Evolutionary conservation across 2,329 filamentous ascomycete genomes (phyloP).

Genomic region (Arthrobotrys sinensis): DNA sequence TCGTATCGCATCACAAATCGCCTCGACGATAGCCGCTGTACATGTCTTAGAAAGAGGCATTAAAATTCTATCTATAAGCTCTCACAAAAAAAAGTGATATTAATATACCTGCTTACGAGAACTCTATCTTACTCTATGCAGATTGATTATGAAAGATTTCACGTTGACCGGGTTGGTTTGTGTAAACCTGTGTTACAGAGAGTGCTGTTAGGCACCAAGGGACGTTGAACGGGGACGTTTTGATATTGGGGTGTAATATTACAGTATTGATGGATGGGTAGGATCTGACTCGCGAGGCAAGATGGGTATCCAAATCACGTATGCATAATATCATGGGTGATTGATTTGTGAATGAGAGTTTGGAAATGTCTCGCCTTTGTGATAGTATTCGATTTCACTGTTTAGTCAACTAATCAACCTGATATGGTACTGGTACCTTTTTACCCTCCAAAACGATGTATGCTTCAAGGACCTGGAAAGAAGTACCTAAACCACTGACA

Average conservation of each 20-base stretch:
- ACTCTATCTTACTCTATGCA: slow-evolving; percentile 17
- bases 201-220: slow-evolving; percentile 1
- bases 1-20: slow-evolving; percentile 31
- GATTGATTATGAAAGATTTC: slow-evolving; percentile 15
- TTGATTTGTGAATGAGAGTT: slow-evolving; percentile 24
- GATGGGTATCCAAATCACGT: not conserved
- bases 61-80: slow-evolving; percentile 23
- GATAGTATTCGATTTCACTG: not conserved
- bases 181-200: slow-evolving; percentile 22
- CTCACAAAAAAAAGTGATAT: slow-evolving; percentile 10
- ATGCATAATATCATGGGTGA: not conserved
- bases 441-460: not conserved
- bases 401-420: not conserved
- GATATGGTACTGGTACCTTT: slow-evolving; percentile 8
- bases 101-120: slow-evolving; percentile 5
- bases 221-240: slow-evolving; percentile 16
- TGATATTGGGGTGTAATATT: slow-evolving; percentile 16
- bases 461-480: not conserved
- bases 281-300: not conserved
- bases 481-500: not conserved
- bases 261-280: not conserved
- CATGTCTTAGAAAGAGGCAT: slow-evolving; percentile 48
- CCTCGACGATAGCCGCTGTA: slow-evolving; percentile 48
- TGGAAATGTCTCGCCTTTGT: slow-evolving; percentile 45
- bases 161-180: slow-evolving; percentile 3